Base-by-base conservation (phyloP, 2,329 filamentous ascomycete species). In the Zelopaecilomyces penicillatus region DNA sequence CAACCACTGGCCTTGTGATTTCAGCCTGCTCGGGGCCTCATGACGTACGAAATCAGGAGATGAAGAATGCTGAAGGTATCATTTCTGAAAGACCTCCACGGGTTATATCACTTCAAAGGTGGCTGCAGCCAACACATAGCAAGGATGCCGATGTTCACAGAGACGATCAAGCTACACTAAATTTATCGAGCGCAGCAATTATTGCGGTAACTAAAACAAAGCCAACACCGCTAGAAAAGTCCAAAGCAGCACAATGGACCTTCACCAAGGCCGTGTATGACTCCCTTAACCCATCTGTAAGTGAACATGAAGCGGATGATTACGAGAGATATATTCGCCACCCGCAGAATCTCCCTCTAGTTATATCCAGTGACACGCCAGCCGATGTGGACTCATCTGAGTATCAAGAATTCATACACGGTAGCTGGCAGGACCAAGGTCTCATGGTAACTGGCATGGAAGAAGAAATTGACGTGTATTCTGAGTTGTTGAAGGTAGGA, bases 281-380 rank as follows among this genome's bases (percentile, higher is more conserved):
- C 60, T 93, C 87, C 5, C 74, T 97, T 37, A 85, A 95, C 52
- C 93, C 93, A 1, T 82, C 80, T 1, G 87, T 98, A 33, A 85
- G 78, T 6, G 66, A 75, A 6, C 75, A 79, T 34, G 91, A 97
- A 67, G 80, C 82, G 27, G 82, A 85, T 39, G 93, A 97, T 61
- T 98, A 98, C 61, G 77, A 82, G 47, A 80, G 85, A 27, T 98
- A 97, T 64, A 82, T 98, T 53, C 80, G 78, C 39, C 93, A 98
- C 58, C 90, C 93, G 2, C 82, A 95, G 45, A 90, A 84, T 43
- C 79, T 98, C 1, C 89, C 91, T 0, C 75, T 98, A 2, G 87
- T 93, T 0, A 75, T 87, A 1, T 85, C 82, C 4, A 80, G 75
- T 34, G 81, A 87, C 47, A 74, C 78, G 4, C 79, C 81, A 0